Evolutionary conservation across 305 asterid genomes (phyloP).

Genomic region (Andrographis paniculata): DNA sequence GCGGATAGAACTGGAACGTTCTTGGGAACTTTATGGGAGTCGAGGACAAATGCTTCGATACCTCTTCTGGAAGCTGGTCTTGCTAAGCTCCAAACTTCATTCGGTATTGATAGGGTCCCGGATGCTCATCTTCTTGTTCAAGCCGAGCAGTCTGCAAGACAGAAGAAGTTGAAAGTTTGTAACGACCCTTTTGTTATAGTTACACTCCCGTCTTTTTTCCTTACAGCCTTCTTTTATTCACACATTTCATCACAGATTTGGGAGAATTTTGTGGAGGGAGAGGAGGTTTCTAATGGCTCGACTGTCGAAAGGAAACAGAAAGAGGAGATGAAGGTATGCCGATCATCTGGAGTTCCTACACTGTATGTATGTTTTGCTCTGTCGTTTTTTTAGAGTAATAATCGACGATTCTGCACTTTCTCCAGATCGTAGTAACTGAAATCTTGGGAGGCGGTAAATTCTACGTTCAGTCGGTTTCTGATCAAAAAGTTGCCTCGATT

Average conservation of each 20-base stretch:
- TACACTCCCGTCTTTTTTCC: slow-evolving; percentile 6
- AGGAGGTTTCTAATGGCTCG: slow-evolving; percentile 59
- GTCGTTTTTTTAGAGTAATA: not conserved
- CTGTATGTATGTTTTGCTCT: slow-evolving; percentile 1
- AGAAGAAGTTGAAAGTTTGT: slow-evolving; percentile 82
- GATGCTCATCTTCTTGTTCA: slow-evolving; percentile 82
- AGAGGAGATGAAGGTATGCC: slow-evolving; percentile 77
- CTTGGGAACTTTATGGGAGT: slow-evolving; percentile 89
- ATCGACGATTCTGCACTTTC: slow-evolving; percentile 9
- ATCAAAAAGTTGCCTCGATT: slow-evolving; percentile 75
- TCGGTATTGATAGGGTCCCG: slow-evolving; percentile 74
- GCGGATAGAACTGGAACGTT: slow-evolving; percentile 97
- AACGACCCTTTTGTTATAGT: slow-evolving; percentile 3
- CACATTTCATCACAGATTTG: slow-evolving; percentile 50
- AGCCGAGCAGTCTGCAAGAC: slow-evolving; percentile 92
- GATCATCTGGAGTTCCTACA: slow-evolving; percentile 6
- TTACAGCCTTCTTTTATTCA: slow-evolving; percentile 14
- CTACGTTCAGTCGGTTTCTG: slow-evolving; percentile 74
- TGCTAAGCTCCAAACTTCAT: slow-evolving; percentile 80
- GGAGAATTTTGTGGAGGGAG: slow-evolving; percentile 89
- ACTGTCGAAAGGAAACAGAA: slow-evolving; percentile 69
- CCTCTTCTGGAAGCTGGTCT: slow-evolving; percentile 88
- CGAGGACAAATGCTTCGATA: slow-evolving; percentile 63
- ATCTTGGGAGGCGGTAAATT: slow-evolving; percentile 91
- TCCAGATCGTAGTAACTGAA: slow-evolving; percentile 81